These are phyloP conservation scores for Melastoma candidum DNA, from an alignment of 441 rosid species.

Conservation along the genomic window DNA sequence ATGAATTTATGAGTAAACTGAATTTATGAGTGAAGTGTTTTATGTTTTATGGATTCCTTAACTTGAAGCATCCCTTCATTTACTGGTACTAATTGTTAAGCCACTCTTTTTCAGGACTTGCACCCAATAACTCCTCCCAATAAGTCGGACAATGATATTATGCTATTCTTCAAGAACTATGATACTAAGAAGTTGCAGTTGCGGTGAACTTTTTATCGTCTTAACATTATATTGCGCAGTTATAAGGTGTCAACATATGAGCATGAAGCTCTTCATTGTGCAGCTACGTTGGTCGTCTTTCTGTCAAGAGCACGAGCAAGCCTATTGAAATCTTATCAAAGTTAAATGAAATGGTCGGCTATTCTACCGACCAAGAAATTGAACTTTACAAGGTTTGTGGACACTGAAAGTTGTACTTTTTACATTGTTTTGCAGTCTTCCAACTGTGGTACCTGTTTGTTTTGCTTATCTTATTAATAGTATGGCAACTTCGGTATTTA, in stretches of 20 bases:
- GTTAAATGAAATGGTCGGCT: conserved; percentile 45
- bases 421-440: no score
- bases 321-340: conserved; percentile 32
- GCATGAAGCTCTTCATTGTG: conserved; percentile 9
- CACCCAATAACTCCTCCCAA: conserved; percentile 31
- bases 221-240: conserved; percentile 1
- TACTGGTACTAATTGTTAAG: not conserved
- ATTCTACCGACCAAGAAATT: conserved; percentile 35
- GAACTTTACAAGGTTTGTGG: conserved; percentile 42
- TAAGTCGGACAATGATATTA: conserved; percentile 37
- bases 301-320: conserved; percentile 35
- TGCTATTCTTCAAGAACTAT: conserved; percentile 45
- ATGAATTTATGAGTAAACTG: no score
- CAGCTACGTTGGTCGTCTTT: conserved; percentile 41
- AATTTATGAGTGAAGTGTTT: no score
- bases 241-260: conserved; percentile 5
- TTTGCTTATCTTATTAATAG: no score
- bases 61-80: not conserved
- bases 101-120: conserved; percentile 23
- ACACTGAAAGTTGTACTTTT: not conserved
- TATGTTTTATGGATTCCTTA: no score
- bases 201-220: conserved; percentile 16
- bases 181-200: conserved; percentile 41
- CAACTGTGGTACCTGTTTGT: no score
- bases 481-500: no score